Evolutionary conservation across 306 rosid species (phyloP).

Genomic region (Styphnolobium japonicum): DNA sequence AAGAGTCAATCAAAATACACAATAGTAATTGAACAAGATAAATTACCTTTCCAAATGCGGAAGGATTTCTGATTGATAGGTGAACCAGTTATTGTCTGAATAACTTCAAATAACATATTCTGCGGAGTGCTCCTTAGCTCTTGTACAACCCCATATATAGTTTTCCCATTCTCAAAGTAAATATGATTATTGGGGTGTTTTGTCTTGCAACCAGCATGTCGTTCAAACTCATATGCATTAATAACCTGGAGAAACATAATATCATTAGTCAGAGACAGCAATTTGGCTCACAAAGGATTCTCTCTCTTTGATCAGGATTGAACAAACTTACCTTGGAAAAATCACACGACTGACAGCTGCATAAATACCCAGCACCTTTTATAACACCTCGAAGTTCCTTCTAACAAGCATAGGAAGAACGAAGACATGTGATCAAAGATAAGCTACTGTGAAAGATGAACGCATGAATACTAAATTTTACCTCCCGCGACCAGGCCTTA

Average conservation of each 20-base stretch:
- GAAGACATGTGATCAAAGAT: slow-evolving; percentile 48
- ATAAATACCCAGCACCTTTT: slow-evolving; percentile 71
- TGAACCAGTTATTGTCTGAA: slow-evolving; percentile 77
- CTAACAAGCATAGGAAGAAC: slow-evolving; percentile 55
- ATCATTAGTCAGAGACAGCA: slow-evolving; percentile 10
- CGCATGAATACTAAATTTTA: slow-evolving; percentile 47
- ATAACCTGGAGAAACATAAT: slow-evolving; percentile 46
- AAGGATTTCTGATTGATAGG: slow-evolving; percentile 74
- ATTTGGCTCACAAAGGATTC: slow-evolving; percentile 9
- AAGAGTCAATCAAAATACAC: neutral
- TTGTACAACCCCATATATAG: slow-evolving; percentile 77
- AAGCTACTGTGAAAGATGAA: slow-evolving; percentile 41
- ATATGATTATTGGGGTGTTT: slow-evolving; percentile 86
- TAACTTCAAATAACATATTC: slow-evolving; percentile 64
- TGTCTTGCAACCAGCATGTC: slow-evolving; percentile 83
- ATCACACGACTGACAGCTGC: slow-evolving; percentile 63
- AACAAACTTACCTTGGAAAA: slow-evolving; percentile 61
- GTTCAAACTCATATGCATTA: slow-evolving; percentile 81
- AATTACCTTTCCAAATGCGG: slow-evolving; percentile 64
- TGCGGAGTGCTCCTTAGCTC: slow-evolving; percentile 83
- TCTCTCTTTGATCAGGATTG: neutral
- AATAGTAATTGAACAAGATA: neutral
- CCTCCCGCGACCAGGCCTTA: slow-evolving; percentile 83
- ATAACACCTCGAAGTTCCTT: slow-evolving; percentile 77
- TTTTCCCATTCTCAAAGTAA: slow-evolving; percentile 82